Evolutionary conservation across 164 flowering plant genomes (phyloP).

Genomic region (Annona squamosa): DNA sequence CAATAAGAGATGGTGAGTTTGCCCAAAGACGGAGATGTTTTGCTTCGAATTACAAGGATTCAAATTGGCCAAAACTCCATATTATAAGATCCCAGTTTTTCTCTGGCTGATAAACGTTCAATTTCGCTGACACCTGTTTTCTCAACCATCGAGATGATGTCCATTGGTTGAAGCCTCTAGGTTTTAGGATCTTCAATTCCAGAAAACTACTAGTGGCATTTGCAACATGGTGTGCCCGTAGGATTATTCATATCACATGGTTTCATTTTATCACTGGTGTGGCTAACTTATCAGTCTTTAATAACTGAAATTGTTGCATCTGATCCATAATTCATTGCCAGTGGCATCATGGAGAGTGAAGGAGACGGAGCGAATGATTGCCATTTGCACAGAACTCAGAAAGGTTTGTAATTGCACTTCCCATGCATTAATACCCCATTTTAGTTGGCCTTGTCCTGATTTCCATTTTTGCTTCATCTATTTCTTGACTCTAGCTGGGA

Average conservation of each 20-base stretch:
- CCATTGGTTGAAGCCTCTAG: too few species aligned
- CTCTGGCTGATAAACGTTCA: neutral
- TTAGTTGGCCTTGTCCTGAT: neutral
- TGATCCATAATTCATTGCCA: constrained; percentile 18
- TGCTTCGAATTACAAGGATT: neutral
- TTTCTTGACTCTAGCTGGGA: constrained; percentile 48
- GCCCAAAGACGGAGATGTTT: neutral
- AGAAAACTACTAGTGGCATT: neutral
- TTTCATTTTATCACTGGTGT: too few species aligned
- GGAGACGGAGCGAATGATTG: constrained; percentile 97
- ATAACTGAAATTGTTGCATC: neutral
- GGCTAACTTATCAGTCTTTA: too few species aligned
- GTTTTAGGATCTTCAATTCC: neutral
- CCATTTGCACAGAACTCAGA: constrained; percentile 93
- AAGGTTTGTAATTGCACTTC: constrained; percentile 49
- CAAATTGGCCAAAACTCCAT: neutral
- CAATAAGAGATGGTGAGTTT: constrained; percentile 90
- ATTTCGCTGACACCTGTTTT: neutral
- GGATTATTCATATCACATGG: neutral
- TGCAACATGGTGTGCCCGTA: neutral
- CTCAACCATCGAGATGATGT: neutral
- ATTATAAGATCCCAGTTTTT: neutral
- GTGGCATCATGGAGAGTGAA: constrained; percentile 99
- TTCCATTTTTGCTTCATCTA: neutral
- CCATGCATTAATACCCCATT: neutral